Evolutionary conservation across 2,329 filamentous ascomycete genomes (phyloP), one percentile per base, ranked within the genome.

Genomic region (Pseudogymnoascus sp.): DNA sequence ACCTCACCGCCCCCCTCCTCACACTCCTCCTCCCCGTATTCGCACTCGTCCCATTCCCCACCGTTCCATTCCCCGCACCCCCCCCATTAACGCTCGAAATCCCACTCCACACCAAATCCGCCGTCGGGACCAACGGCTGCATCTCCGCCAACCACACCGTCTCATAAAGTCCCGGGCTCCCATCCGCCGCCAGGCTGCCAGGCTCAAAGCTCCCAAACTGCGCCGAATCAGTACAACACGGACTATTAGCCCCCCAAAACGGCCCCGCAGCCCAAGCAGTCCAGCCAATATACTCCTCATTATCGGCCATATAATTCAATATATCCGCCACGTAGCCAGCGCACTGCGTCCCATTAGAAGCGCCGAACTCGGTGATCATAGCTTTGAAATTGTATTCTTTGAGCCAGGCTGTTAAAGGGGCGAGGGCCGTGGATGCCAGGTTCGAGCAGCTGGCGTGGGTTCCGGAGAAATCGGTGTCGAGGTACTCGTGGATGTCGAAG

Each of bases 401-500:
- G 14, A 82, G 72, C 79, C 79, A 81, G n/a, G 70, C 68, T 0
- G 79, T 81, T 7, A 80, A 69, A 6, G 70, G 73, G 3, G 73
- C 72, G 39, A 81, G 73, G 64, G 79, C 75, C 0, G 71, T 69
- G 2, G 74, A 74, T 1, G 77, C 74, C 5, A 73, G 73, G 54
- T 74, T 72, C n/a, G 74, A 73, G 67, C 77, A 79, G n/a, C 74
- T 73, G 6, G 73, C 65, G 66, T 81, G 78, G 0, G 69, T 66
- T 29, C 80, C 80, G 47, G 76, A 79, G 63, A 75, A 81, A 67
- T 81, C 79, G 29, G 73, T 71, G 67, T 82, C 79, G n/a, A 81
- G 75, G 69, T 81, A 81, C 69, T 81, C 77, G 70, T 82, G 79
- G 68, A 81, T 79, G 66, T 81, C 79, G 59, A 81, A 76, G 4